Evolutionary conservation across 2,329 filamentous ascomycete species (phyloP).

Genomic region (Sporothrix pallida): DNA sequence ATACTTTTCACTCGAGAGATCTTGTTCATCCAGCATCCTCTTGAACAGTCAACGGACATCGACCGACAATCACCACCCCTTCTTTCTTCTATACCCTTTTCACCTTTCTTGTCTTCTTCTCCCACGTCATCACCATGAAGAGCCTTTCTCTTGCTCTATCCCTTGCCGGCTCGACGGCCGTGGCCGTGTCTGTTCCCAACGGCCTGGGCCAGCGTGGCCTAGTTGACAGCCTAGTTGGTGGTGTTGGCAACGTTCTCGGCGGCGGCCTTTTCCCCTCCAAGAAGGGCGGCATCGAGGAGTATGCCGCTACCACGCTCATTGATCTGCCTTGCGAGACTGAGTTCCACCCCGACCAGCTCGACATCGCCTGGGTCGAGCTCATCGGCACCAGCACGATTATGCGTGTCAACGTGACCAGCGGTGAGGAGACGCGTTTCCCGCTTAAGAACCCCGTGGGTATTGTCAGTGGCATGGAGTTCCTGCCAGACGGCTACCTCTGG

Average conservation of each 20-base stretch:
- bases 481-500: conserved; percentile 7
- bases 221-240: too few relatives aligned
- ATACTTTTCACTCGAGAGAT: too few relatives aligned
- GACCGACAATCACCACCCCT: too few relatives aligned
- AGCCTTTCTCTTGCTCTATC: neutral
- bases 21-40: too few relatives aligned
- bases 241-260: neutral
- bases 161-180: neutral
- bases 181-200: neutral
- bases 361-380: conserved; percentile 8
- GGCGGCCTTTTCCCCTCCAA: neutral
- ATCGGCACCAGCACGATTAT: neutral
- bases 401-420: conserved; percentile 1
- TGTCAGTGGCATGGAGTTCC: neutral
- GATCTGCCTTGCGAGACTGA: conserved; percentile 1
- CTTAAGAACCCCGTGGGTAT: neutral
- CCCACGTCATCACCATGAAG: neutral
- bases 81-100: too few relatives aligned
- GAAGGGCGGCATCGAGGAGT: neutral
- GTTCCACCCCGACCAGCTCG: conserved; percentile 5
- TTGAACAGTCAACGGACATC: too few relatives aligned
- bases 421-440: neutral
- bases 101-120: neutral
- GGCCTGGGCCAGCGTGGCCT: too few relatives aligned
- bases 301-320: neutral